These are phyloP conservation scores for Cladobotryum mycophilum DNA, from an alignment of 2,329 filamentous ascomycete genomes.

Conservation along the genomic window DNA sequence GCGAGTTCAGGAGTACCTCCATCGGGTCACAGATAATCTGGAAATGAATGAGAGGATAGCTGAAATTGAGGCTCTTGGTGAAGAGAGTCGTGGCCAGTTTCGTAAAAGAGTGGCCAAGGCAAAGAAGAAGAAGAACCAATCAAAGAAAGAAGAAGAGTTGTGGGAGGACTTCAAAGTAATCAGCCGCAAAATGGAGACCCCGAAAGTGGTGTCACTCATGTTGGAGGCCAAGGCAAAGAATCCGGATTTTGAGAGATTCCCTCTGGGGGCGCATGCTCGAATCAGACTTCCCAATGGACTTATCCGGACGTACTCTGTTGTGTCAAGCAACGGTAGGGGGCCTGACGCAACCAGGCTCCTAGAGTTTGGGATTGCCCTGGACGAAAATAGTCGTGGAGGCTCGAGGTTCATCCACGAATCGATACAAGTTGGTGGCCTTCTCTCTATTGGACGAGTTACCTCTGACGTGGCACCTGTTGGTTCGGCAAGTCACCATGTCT, in stretches of 20 bases:
- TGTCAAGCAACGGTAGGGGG: conserved; percentile 25
- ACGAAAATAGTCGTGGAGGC: conserved; percentile 50
- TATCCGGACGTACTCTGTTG: conserved; percentile 54
- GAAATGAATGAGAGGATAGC: conserved; percentile 48
- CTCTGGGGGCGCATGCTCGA: conserved; percentile 46
- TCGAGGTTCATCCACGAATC: conserved; percentile 51
- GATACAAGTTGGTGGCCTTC: conserved; percentile 39
- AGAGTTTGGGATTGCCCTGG: conserved; percentile 53
- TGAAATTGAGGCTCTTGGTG: conserved; percentile 43
- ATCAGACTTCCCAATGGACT: conserved; percentile 52
- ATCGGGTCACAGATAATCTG: conserved; percentile 44
- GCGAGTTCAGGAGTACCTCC: conserved; percentile 56
- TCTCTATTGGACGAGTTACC: conserved; percentile 47
- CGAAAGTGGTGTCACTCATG: conserved; percentile 43
- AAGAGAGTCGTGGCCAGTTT: conserved; percentile 44
- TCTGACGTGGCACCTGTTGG: conserved; percentile 38
- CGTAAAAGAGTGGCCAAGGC: conserved; percentile 44
- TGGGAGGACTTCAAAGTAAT: conserved; percentile 44
- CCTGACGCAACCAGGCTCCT: conserved; percentile 39
- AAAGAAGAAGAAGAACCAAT: conserved; percentile 19
- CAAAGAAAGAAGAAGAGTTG: conserved; percentile 22
- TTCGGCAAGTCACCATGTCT: conserved; percentile 51
- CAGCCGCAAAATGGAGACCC: conserved; percentile 45
- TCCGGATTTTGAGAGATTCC: conserved; percentile 28
- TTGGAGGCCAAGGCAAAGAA: conserved; percentile 40